Base-by-base conservation (phyloP, 768 basidiomycete species). In the Kwoniella botswanensis region DNA sequence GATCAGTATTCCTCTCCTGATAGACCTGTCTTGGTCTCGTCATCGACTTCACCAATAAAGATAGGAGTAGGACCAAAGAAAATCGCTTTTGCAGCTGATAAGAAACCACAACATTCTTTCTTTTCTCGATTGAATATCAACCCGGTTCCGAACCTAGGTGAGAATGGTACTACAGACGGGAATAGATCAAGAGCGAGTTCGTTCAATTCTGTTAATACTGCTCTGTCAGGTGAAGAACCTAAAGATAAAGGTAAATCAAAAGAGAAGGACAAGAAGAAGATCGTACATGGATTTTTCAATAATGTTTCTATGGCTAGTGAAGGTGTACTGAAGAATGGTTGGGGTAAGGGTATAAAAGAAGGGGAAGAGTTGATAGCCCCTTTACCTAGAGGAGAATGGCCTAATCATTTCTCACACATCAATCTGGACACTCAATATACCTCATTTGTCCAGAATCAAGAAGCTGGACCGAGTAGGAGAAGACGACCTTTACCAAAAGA, bases 361-460 rank as follows among this genome's bases (percentile, higher is more conserved):
- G 79, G 77, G 1, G 76, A 76, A n/a, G 79, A 77, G 61, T 72
- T 69, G 74, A n/a, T 50, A 4, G 72, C 73, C 0, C 77, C 78
- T 1, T 71, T 58, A 26, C 79, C 79, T 15, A 63, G 73, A 11
- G 67, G 74, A 5, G 29, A 50, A 2, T 76, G 70, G 71, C 68
- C 70, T 1, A 67, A 55, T 35, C 68, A 70, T 18, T 29, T 41
- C n/a, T 15, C 56, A 24, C 13, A 1, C 2, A 10, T n/a, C 66
- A 1, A 15, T 15, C 24, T 4, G 43, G 63, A 35, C 22, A 61
- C 1, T 0, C 41, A 61, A 43, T n/a, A 17, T 3, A 0, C 50
- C 0, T 1, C 35, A 18, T 24, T 21, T 9, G 26, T 11, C 42
- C 46, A 18, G 15, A 58, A 21, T 1, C 35, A 15, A 21, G 18